These are phyloP conservation scores for Setomelanomma holmii DNA, from an alignment of 2,329 filamentous ascomycete genomes.

Conservation along the genomic window DNA sequence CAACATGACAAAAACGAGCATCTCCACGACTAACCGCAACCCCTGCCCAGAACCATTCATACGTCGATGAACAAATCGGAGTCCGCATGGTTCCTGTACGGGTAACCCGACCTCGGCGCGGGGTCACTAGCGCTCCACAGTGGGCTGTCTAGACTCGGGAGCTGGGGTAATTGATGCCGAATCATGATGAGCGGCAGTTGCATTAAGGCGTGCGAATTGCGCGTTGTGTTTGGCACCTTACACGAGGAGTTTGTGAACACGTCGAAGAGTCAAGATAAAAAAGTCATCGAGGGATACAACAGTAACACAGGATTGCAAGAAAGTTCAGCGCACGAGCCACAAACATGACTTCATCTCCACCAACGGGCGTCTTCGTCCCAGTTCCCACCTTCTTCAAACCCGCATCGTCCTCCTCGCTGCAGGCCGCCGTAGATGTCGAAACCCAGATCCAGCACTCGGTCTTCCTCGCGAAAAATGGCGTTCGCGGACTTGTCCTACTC, in stretches of 20 bases:
- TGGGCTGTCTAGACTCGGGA: constrained; percentile 34
- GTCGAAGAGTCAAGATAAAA: background rate
- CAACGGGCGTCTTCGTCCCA: constrained; percentile 49
- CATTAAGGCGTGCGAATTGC: constrained; percentile 13
- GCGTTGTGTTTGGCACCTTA: too few relatives aligned
- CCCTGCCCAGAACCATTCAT: background rate
- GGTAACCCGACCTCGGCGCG: constrained; percentile 34
- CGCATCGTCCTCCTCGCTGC: constrained; percentile 53
- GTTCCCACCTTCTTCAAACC: constrained; percentile 71
- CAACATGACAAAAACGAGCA: background rate
- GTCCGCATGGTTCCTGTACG: background rate
- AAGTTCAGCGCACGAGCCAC: constrained; percentile 14
- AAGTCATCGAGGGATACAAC: background rate
- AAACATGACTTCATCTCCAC: constrained; percentile 38
- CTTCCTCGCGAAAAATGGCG: constrained; percentile 66
- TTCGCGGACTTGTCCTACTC: constrained; percentile 67
- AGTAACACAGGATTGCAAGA: constrained; percentile 10
- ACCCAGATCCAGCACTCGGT: constrained; percentile 66
- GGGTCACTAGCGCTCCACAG: constrained; percentile 31
- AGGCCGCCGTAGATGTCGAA: constrained; percentile 63
- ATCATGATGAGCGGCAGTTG: constrained; percentile 10
- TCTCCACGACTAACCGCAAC: background rate
- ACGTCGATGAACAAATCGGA: constrained; percentile 1
- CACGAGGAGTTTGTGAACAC: too few relatives aligned
- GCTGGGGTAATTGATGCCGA: constrained; percentile 35